phyloP scores from a whole-genome alignment of 352 stramenopile species.

The Globisporangium uncinulatum region DNA sequence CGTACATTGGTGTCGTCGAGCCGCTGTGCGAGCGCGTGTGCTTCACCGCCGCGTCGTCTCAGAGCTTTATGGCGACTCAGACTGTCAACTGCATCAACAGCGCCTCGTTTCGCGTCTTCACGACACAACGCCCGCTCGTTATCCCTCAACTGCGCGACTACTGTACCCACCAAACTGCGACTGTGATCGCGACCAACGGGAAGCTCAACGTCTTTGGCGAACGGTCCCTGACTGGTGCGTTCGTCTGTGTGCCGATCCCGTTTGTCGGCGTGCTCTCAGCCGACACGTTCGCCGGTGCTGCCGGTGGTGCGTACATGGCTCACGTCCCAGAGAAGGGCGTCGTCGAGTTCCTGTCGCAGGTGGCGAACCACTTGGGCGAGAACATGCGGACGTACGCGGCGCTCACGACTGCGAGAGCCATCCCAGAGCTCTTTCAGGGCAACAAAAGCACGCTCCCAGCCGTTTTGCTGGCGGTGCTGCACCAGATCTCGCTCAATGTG shows the following conservation, averaged over 20 bases:
- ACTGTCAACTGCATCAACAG: constrained; percentile 32
- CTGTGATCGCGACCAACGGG: background rate
- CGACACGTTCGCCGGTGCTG: constrained; percentile 58
- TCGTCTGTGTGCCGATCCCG: constrained; percentile 66
- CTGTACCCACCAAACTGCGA: constrained; percentile 17
- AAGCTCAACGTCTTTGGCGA: constrained; percentile 26
- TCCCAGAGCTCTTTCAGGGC: constrained; percentile 48
- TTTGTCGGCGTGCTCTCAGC: constrained; percentile 61
- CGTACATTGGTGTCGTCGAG: constrained; percentile 55
- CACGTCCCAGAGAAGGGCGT: constrained; percentile 52
- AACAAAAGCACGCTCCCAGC: constrained; percentile 40
- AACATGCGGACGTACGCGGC: constrained; percentile 29
- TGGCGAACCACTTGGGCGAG: constrained; percentile 43
- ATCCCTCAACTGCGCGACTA: constrained; percentile 39
- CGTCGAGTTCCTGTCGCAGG: constrained; percentile 37
- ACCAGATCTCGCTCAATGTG: constrained; percentile 34
- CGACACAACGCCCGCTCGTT: constrained; percentile 35
- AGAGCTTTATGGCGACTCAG: constrained; percentile 46
- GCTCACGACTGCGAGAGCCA: constrained; percentile 10
- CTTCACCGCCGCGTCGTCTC: constrained; percentile 43
- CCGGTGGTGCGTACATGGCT: constrained; percentile 36
- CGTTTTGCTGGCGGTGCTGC: constrained; percentile 32
- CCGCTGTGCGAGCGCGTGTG: constrained; percentile 41
- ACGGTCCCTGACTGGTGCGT: constrained; percentile 20
- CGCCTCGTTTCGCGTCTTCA: constrained; percentile 48